Conservation (phyloP, 805 yeast genomes). For the Lipomyces yamadae region DNA sequence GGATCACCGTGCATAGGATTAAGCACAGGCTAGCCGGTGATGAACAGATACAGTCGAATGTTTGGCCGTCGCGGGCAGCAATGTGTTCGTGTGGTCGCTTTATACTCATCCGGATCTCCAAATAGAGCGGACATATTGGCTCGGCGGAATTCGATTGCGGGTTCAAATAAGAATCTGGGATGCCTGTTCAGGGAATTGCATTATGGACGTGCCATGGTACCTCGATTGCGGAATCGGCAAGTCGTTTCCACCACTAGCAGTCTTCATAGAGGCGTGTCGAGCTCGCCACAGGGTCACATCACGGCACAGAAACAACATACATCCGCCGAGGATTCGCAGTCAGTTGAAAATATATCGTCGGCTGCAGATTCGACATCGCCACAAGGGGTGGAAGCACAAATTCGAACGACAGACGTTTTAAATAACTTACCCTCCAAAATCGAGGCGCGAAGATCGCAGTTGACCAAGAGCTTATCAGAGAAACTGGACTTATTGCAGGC, state of each 20-base stretch:
- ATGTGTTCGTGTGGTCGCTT: not conserved
- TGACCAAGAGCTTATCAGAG: slow-evolving; percentile 40
- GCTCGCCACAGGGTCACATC: too few species aligned
- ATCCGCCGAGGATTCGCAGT: not conserved
- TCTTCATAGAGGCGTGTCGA: not conserved
- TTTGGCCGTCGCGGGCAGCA: not conserved
- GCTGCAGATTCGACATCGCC: not conserved
- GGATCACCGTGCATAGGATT: not conserved
- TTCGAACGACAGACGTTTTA: slow-evolving; percentile 10
- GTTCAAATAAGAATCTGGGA: not conserved
- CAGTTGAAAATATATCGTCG: not conserved
- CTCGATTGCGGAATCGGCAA: not conserved
- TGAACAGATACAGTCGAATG: not conserved
- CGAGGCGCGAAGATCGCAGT: slow-evolving; percentile 40
- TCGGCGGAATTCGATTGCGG: not conserved
- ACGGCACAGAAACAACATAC: not conserved
- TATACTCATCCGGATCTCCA: not conserved
- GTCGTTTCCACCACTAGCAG: not conserved
- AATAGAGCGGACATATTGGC: not conserved
- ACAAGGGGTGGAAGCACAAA: not conserved
- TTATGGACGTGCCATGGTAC: not conserved
- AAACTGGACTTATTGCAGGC: slow-evolving; percentile 46
- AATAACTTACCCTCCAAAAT: slow-evolving; percentile 41
- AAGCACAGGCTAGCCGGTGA: not conserved
- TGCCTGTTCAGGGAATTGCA: not conserved